A percentile compares a stretch with the other conserved stretches of the same genome.
These are phyloP conservation scores for Physcomitrellopsis africana DNA, from an alignment of 225 moss, liverwort and hornwort genomes.

Conservation along the genomic window DNA sequence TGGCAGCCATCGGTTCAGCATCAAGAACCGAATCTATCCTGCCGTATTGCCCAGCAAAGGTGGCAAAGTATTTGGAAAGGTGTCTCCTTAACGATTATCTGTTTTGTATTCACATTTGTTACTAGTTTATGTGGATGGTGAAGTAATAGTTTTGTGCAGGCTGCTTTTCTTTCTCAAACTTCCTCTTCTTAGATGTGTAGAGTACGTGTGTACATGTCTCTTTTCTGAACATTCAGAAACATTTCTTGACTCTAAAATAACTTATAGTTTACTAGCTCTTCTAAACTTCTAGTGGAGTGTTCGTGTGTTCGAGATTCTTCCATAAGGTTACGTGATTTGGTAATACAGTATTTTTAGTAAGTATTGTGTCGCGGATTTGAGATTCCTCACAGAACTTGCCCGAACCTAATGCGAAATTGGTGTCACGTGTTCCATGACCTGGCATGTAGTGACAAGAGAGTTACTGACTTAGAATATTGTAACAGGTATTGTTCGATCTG, in stretches of 20 bases:
- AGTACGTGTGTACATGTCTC: slow-evolving; percentile 1
- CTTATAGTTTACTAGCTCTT: slow-evolving; percentile 12
- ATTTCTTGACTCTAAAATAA: neutral
- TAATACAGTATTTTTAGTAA: neutral
- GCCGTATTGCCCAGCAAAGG: slow-evolving; percentile 61
- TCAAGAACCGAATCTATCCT: slow-evolving; percentile 72
- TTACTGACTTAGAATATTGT: slow-evolving; percentile 22
- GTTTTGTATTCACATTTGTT: slow-evolving; percentile 13
- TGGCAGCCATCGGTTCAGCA: slow-evolving; percentile 82
- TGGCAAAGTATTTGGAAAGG: slow-evolving; percentile 80
- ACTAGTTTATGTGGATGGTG: slow-evolving; percentile 3
- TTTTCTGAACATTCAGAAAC: slow-evolving; percentile 2
- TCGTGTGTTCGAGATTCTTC: slow-evolving; percentile 16
- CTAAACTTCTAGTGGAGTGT: slow-evolving; percentile 2
- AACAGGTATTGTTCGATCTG: slow-evolving; percentile 81
- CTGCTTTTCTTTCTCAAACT: slow-evolving; percentile 1
- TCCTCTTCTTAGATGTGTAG: neutral
- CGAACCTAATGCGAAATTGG: slow-evolving; percentile 2
- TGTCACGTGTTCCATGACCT: slow-evolving; percentile 5
- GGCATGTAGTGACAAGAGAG: slow-evolving; percentile 3
- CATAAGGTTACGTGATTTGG: neutral
- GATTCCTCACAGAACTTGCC: slow-evolving; percentile 18
- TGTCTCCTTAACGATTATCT: slow-evolving; percentile 24
- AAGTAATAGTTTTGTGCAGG: slow-evolving; percentile 3
- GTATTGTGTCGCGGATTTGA: neutral